Evolutionary conservation across 2,329 filamentous ascomycete genomes (phyloP), one percentile per base, ranked within the genome.

Genomic region (Penicillium sp.): DNA sequence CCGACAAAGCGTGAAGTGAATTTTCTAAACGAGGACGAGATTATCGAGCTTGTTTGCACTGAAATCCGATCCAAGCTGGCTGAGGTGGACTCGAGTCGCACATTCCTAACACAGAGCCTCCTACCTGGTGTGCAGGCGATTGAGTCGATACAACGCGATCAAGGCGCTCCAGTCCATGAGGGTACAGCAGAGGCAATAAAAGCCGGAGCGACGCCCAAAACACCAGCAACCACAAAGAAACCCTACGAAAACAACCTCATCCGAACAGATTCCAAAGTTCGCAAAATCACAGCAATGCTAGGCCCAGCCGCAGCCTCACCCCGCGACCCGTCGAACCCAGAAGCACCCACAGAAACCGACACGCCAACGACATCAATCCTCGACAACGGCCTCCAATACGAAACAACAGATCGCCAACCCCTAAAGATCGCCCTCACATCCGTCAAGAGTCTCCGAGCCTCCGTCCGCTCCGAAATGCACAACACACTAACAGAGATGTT

Each of bases 251-350:
- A 94, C 64, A 95, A 86, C 48, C 80, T 98, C 12, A 83, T 98
- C 3, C 83, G 93, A 19, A 97, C 91, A 10, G 93, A 98, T 65
- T 83, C 87, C 1, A 87, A 84, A 52, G 77, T 88, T 56, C 85
- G 90, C 51, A 98, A 98, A 67, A 98, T 98, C 55, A 98, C 93
- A 0, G 89, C 87, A 53, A 97, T 98, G 91, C 81, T 98, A 29
- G 77, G 82, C n/a, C 77, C 82, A 17, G 71, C 75, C 3, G 17
- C 40, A 21, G 38, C 49, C 15, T 49, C 54, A 49, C 52, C 56
- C 43, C 31, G 43, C 52, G 35, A 52, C n/a, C 56, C 57, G 48
- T 59, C 57, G n/a, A 64, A 64, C 33, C 57, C 57, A 12, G 57
- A 56, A 9, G 43, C 53, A 13, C 56, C 58, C 17, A 57, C 62